Conservation (phyloP, 225 moss, liverwort and hornwort genomes). For the Bryum argenteum region DNA sequence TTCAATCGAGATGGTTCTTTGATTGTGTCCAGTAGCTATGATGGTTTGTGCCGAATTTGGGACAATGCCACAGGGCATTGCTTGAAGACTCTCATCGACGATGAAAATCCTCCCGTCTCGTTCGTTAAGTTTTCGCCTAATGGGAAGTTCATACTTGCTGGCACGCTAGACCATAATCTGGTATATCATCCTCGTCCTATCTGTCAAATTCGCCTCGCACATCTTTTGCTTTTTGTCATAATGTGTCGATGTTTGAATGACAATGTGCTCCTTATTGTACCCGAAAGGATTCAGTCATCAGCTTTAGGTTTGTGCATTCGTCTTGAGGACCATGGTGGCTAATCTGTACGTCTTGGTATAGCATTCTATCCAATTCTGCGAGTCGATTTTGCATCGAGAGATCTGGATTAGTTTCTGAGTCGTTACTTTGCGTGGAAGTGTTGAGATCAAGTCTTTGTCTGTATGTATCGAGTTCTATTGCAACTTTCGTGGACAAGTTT, state of each 20-base stretch:
- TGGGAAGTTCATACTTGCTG: slow-evolving; percentile 90
- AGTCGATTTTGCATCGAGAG: not conserved
- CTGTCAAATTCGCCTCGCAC: not conserved
- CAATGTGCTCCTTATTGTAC: not conserved
- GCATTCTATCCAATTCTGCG: not conserved
- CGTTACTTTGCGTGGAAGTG: too few species aligned
- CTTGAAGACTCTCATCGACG: slow-evolving; percentile 89
- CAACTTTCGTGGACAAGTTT: too few species aligned
- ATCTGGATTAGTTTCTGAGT: too few species aligned
- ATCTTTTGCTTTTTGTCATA: not conserved
- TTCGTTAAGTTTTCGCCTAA: slow-evolving; percentile 97
- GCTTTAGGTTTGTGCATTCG: not conserved
- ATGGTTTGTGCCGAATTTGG: slow-evolving; percentile 96
- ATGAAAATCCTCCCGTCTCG: slow-evolving; percentile 91
- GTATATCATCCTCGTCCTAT: slow-evolving; percentile 36
- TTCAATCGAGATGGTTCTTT: slow-evolving; percentile 94
- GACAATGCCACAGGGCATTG: slow-evolving; percentile 97
- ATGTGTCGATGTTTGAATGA: not conserved
- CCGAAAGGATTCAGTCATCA: not conserved
- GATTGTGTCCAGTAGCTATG: slow-evolving; percentile 95
- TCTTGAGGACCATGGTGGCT: not conserved
- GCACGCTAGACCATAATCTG: slow-evolving; percentile 91
- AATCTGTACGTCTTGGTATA: not conserved
- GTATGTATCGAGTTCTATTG: too few species aligned
- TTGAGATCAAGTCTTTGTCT: too few species aligned